Conservation (phyloP, 2,329 filamentous ascomycete species). For the Pseudogymnoascus sp. region DNA sequence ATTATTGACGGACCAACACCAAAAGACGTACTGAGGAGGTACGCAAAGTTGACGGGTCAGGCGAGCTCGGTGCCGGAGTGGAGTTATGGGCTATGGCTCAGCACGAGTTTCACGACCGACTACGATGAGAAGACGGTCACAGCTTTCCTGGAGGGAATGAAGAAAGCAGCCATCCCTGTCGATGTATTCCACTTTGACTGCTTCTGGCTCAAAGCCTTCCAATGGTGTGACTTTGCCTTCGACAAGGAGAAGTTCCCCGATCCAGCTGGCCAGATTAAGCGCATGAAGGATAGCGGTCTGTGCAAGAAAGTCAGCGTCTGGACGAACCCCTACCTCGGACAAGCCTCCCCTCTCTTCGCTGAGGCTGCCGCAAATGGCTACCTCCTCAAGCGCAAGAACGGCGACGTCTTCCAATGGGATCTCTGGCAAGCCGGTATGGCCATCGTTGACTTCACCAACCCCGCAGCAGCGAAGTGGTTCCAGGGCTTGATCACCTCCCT, state of each 20-base stretch:
- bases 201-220: constrained; percentile 56
- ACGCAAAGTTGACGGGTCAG: constrained; percentile 58
- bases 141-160: constrained; percentile 51
- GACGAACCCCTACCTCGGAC: constrained; percentile 55
- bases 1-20: constrained; percentile 64
- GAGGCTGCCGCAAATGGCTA: constrained; percentile 49
- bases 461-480: constrained; percentile 49
- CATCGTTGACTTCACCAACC: constrained; percentile 55
- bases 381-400: constrained; percentile 49
- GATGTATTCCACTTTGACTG: constrained; percentile 57
- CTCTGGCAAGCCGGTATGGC: constrained; percentile 58
- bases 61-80: constrained; percentile 59
- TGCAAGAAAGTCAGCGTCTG: constrained; percentile 45
- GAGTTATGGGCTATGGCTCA: constrained; percentile 71
- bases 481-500: constrained; percentile 41
- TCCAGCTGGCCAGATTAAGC: constrained; percentile 43
- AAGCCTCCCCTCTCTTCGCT: constrained; percentile 50
- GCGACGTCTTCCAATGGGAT: constrained; percentile 56
- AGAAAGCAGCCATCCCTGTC: constrained; percentile 45
- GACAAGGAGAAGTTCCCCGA: constrained; percentile 50
- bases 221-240: constrained; percentile 58
- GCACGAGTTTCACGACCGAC: constrained; percentile 57
- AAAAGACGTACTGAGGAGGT: constrained; percentile 61
- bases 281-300: constrained; percentile 43
- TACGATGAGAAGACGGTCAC: constrained; percentile 52